A percentile compares a stretch with the other conserved stretches of the same genome.
phyloP scores from a whole-genome alignment of 106 monocot species.

The Allium cepa region DNA sequence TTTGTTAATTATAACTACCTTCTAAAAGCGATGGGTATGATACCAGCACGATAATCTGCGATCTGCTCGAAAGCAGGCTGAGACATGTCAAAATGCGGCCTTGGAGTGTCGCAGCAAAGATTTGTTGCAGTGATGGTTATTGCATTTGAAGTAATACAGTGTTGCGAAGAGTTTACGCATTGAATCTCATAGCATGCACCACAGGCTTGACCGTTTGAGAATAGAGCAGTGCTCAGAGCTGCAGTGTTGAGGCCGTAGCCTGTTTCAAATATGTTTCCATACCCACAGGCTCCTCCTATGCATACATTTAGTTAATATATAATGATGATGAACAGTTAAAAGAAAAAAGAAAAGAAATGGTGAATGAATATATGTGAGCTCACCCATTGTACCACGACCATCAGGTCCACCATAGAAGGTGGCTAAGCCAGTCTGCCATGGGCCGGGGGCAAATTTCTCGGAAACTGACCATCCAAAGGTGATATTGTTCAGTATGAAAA shows the following conservation, averaged over 20 bases:
- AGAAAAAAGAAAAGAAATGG: background rate
- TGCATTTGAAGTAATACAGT: background rate
- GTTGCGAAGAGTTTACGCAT: background rate
- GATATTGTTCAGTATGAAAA: too few relatives aligned
- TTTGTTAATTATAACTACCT: background rate
- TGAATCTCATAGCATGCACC: slow-evolving; percentile 6
- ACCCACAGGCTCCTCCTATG: slow-evolving; percentile 10
- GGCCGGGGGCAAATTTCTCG: background rate
- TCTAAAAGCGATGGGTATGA: background rate
- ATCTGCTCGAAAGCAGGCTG: background rate
- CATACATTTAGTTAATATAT: too few relatives aligned
- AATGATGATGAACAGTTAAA: background rate
- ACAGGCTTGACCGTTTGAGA: slow-evolving; percentile 6
- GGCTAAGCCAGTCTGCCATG: background rate
- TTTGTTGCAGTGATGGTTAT: slow-evolving; percentile 12
- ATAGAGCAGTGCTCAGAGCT: slow-evolving; percentile 12
- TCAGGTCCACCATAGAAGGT: background rate
- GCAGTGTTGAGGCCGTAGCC: slow-evolving; percentile 13
- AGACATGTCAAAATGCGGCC: background rate
- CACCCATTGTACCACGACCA: background rate
- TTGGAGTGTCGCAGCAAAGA: slow-evolving; percentile 8
- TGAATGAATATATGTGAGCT: background rate
- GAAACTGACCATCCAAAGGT: background rate
- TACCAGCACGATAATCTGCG: background rate
- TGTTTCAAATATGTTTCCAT: slow-evolving; percentile 7